Evolutionary conservation across 805 yeast species (phyloP), one percentile per base, ranked within the genome.

Genomic region (Starmerella stigmatis): DNA sequence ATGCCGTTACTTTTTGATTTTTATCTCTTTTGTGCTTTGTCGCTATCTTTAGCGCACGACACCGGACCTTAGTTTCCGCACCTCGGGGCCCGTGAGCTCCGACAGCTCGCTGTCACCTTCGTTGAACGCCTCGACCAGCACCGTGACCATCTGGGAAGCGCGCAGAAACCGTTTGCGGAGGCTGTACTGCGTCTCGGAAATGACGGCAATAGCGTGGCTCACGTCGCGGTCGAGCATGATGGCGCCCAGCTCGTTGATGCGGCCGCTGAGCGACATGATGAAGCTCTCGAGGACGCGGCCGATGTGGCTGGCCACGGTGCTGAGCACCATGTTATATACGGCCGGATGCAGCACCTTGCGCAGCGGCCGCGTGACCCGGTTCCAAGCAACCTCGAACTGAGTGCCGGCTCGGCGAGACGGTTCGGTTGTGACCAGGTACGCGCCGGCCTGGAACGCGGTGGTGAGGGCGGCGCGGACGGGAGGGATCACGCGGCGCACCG

Each of bases 201-300:
- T 73, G 47, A 80, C 81, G 36, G 79, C 73, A 41, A 92, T 82
- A 27, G 89, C 71, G 22, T 75, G 69, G 38, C 86, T 76, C 19
- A 86, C 65, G 58, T 88, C 95, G 48, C 83, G 76, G 52, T 92
- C 97, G 41, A 92, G 66, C 52, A 79, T 81, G 16, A 86, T 71
- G 0, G 94, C 78, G 1, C 96, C 97, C 32, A 83, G 64, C 54
- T 83, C 94, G 58, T 84, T 86, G 48, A 86, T 75, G 52, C 75
- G 76, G 43, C 75, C 74, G 39, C 79, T 74, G 37, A 83, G 67
- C 3, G 69, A 53, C 77, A 89, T 75, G 23, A 89, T 66, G 54
- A 78, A 78, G 50, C 74, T 71, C 57, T 85, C 94, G 3, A 86
- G 56, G 15, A 73, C 54, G 17, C 65, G 65, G 2, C 86, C 76